phyloP scores from a whole-genome alignment of 257 asterid species.

The Rhazya stricta region DNA sequence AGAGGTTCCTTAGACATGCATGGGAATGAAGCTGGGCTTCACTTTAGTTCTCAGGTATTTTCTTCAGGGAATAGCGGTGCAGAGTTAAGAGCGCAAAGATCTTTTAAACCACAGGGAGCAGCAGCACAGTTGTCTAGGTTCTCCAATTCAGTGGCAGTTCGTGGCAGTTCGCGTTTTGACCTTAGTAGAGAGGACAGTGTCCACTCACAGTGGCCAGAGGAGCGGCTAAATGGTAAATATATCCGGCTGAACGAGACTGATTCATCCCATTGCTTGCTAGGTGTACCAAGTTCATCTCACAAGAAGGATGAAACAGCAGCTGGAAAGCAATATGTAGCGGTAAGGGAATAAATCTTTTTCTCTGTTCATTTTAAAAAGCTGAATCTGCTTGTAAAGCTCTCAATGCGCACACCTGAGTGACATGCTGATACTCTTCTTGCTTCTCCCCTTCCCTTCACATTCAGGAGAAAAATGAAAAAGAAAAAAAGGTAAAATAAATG shows the following conservation, averaged over 20 bases:
- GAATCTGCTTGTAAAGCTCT: neutral
- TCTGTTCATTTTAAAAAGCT: neutral
- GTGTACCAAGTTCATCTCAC: slow-evolving; percentile 34
- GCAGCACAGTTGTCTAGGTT: slow-evolving; percentile 60
- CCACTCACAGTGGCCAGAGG: slow-evolving; percentile 46
- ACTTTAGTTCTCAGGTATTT: slow-evolving; percentile 28
- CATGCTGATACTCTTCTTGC: neutral
- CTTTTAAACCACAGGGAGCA: slow-evolving; percentile 43
- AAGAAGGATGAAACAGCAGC: slow-evolving; percentile 44
- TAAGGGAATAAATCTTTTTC: slow-evolving; percentile 21
- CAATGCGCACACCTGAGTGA: too few relatives aligned
- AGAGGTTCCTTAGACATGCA: slow-evolving; percentile 24
- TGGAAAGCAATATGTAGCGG: slow-evolving; percentile 39
- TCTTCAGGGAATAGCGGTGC: slow-evolving; percentile 36
- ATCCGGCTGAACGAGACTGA: slow-evolving; percentile 44
- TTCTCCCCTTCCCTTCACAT: neutral
- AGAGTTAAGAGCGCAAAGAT: slow-evolving; percentile 49
- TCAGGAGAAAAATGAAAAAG: neutral
- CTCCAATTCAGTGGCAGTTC: slow-evolving; percentile 69
- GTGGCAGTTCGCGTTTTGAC: slow-evolving; percentile 58
- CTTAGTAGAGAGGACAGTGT: slow-evolving; percentile 42
- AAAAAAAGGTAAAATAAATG: neutral
- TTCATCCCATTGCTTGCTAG: slow-evolving; percentile 58
- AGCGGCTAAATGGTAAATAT: slow-evolving; percentile 28
- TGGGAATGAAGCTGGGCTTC: slow-evolving; percentile 22